Base-by-base conservation (phyloP, 768 basidiomycete genomes). In the Boletus coccyginus region DNA sequence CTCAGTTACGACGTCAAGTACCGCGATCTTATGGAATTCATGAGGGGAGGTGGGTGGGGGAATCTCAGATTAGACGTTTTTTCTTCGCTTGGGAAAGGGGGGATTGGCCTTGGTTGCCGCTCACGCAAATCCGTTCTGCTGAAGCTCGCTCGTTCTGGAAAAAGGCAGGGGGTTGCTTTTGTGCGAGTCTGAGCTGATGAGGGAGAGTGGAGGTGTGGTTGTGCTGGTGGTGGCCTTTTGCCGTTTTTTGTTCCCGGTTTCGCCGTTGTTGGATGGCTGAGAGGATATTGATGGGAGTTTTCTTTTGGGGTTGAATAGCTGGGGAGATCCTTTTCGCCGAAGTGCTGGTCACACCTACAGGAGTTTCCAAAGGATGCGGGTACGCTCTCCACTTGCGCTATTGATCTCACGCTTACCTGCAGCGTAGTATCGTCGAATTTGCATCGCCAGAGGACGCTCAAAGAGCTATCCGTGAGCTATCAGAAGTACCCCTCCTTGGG, bases 271-370 rank as follows among this genome's bases (percentile, higher is more conserved):
- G 77, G 78, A 70, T 69, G 83, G 73, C 58, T 71, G 84, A 83
- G 86, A 88, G 87, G 88, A 89, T 87, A 90, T 92, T 92, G 87
- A 91, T 90, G 87, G 88, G 87, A 87, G 86, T 82, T 91, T 88
- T 90, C 83, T 80, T 85, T 83, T 86, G 80, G 85, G 86, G 86
- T 78, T 86, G 81, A 82, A 84, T 87, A 96, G 96, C 93, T 86
- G 96, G 96, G 82, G 94, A 95, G 82, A 95, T 98, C 72, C 88
- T 96, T 75, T 99, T 99, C 86, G 92, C 96, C 84, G 96, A 99
- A 87, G 94, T 99, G 66, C 86, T 99, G 69, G 80, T 94, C 65
- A 97, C 97, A 7, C 96, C 96, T 16, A 95, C 91, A 21, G 96
- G 96, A 32, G 85, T 96, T 52, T 98, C 95, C 27, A 99, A 99